Evolutionary conservation across 1,139 yeast genomes (phyloP).

Genomic region (Candida sojae): DNA sequence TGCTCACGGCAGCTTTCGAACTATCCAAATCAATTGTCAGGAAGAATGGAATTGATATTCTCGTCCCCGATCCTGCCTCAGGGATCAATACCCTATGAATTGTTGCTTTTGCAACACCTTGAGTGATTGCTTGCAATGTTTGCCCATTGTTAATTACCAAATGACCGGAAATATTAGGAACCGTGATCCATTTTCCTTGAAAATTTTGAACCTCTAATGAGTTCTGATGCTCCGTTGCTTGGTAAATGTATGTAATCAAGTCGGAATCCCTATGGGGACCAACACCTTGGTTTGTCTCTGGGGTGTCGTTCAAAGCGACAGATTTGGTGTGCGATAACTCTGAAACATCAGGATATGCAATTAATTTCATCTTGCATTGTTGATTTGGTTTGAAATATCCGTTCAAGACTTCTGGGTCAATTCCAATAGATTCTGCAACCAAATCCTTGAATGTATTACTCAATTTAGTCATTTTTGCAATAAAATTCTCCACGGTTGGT

Average conservation of each 20-base stretch:
- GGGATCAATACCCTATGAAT: conserved; percentile 67
- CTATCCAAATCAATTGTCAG: conserved; percentile 54
- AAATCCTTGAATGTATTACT: conserved; percentile 44
- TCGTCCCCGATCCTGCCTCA: conserved; percentile 49
- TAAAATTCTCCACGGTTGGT: conserved; percentile 44
- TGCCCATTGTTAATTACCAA: conserved; percentile 58
- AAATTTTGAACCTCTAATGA: conserved; percentile 66
- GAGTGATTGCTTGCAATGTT: conserved; percentile 54
- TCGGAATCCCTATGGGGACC: conserved; percentile 78
- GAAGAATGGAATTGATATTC: conserved; percentile 57
- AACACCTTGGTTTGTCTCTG: conserved; percentile 58
- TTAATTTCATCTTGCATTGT: conserved; percentile 56
- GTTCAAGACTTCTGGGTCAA: conserved; percentile 46
- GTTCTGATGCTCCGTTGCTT: conserved; percentile 47
- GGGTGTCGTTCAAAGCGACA: conserved; percentile 39
- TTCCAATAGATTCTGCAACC: conserved; percentile 57
- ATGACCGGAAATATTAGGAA: conserved; percentile 43
- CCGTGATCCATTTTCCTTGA: conserved; percentile 64
- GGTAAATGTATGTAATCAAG: conserved; percentile 60
- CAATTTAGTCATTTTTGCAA: conserved; percentile 48
- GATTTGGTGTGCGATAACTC: conserved; percentile 31
- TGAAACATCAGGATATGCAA: conserved; percentile 48
- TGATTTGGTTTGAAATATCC: conserved; percentile 52
- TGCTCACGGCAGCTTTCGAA: conserved; percentile 31
- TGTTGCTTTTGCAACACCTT: conserved; percentile 63